These are phyloP conservation scores for Marvania coccoides DNA, from an alignment of 139 green algal species.

Conservation along the genomic window DNA sequence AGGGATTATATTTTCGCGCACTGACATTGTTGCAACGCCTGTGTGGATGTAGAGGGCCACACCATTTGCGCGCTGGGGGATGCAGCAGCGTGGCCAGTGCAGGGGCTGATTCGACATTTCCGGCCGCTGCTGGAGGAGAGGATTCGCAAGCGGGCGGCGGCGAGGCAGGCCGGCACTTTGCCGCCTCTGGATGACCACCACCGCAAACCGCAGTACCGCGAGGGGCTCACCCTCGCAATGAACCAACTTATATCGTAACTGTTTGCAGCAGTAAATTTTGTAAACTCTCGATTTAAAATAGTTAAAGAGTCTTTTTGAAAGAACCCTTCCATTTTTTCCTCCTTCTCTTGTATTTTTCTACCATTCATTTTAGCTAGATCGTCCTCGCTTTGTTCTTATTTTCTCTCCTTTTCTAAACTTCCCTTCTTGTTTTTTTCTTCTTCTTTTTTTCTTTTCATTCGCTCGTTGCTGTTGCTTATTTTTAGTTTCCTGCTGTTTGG, in stretches of 20 bases:
- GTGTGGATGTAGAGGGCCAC: slow-evolving; percentile 90
- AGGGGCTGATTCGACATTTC: slow-evolving; percentile 97
- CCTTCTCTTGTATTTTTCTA: neutral
- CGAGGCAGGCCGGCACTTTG: neutral
- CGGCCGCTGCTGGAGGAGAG: slow-evolving; percentile 15
- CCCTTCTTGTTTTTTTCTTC: neutral
- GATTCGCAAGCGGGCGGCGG: neutral
- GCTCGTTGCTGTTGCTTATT: neutral
- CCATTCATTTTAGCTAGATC: neutral
- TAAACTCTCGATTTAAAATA: neutral
- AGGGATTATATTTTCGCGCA: neutral
- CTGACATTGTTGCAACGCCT: too few relatives aligned
- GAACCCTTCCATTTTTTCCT: neutral
- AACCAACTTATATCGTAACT: neutral
- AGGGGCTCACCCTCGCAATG: neutral
- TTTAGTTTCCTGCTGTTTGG: neutral
- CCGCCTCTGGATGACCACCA: neutral
- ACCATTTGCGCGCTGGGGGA: slow-evolving; percentile 98
- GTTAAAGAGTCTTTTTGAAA: neutral
- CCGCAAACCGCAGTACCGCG: neutral
- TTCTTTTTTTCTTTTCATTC: neutral
- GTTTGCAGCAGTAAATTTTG: neutral
- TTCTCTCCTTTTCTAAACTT: neutral
- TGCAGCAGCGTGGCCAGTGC: slow-evolving; percentile 91
- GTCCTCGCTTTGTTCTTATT: neutral